Evolutionary conservation across 1,284 basidiomycete genomes (phyloP).

Genomic region (Marasmius fiardii): DNA sequence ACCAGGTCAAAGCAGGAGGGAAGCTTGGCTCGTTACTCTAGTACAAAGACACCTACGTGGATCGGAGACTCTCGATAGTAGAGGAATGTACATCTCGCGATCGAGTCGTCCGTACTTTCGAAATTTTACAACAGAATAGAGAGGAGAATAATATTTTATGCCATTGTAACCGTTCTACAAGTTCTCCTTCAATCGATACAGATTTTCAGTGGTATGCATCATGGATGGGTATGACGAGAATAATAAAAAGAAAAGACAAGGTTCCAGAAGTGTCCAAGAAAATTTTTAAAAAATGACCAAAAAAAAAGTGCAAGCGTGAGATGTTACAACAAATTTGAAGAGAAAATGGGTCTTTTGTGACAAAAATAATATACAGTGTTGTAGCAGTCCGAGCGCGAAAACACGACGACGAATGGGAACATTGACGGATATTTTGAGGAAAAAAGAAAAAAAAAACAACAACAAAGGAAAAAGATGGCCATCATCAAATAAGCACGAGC

Average conservation of each 20-base stretch:
- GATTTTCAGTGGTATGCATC: background rate
- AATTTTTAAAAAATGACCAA: background rate
- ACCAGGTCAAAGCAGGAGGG: too few relatives aligned
- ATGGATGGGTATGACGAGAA: background rate
- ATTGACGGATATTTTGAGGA: background rate
- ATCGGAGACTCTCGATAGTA: too few relatives aligned
- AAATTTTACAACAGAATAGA: too few relatives aligned
- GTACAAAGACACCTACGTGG: too few relatives aligned
- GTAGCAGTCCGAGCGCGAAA: constrained; percentile 9
- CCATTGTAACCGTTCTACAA: background rate
- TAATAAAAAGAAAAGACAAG: background rate
- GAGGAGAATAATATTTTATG: too few relatives aligned
- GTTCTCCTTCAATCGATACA: background rate
- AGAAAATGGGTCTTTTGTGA: background rate
- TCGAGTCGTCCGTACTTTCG: too few relatives aligned
- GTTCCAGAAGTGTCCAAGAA: background rate
- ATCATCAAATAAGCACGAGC: constrained; percentile 11
- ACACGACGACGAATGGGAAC: background rate
- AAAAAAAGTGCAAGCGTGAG: background rate
- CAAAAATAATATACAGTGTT: constrained; percentile 4
- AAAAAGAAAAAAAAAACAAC: constrained; percentile 9
- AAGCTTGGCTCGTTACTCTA: too few relatives aligned
- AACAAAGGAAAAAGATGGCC: background rate
- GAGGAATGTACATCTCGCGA: too few relatives aligned
- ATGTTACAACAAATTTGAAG: background rate